These are phyloP conservation scores for Gossypium australe DNA, from an alignment of 345 rosid species.

Conservation along the genomic window DNA sequence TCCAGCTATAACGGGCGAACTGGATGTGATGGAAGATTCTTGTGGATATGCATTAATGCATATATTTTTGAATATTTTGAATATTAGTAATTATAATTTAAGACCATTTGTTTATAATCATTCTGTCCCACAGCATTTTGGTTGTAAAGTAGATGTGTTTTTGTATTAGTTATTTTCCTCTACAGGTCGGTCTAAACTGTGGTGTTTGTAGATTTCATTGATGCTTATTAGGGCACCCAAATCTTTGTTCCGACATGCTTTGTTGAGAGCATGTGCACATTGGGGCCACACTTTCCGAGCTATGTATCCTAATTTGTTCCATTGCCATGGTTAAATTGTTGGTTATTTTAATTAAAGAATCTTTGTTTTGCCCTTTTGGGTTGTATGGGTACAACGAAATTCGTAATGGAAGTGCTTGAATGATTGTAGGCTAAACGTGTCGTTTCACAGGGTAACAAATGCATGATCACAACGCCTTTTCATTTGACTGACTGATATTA, in stretches of 20 bases:
- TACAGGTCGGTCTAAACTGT: not conserved
- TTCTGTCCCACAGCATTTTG: constrained; percentile 25
- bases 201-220: not conserved
- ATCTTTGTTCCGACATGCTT: constrained; percentile 5
- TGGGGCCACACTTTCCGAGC: constrained; percentile 11
- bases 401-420: too few relatives aligned
- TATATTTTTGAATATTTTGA: constrained; percentile 12
- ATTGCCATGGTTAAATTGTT: too few relatives aligned
- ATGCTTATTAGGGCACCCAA: not conserved
- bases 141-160: constrained; percentile 21
- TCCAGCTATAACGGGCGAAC: constrained; percentile 22
- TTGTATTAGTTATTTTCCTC: not conserved
- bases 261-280: constrained; percentile 19
- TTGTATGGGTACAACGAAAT: too few relatives aligned
- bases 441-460: too few relatives aligned
- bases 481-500: too few relatives aligned
- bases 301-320: not conserved
- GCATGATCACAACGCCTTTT: too few relatives aligned
- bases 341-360: not conserved
- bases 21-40: constrained; percentile 43
- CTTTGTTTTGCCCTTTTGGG: not conserved
- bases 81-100: constrained; percentile 12
- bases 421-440: too few relatives aligned
- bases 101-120: constrained; percentile 34
- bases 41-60: constrained; percentile 16